Base-by-base conservation (phyloP, 2,329 filamentous ascomycete genomes). In the Aspergillus awamori region DNA sequence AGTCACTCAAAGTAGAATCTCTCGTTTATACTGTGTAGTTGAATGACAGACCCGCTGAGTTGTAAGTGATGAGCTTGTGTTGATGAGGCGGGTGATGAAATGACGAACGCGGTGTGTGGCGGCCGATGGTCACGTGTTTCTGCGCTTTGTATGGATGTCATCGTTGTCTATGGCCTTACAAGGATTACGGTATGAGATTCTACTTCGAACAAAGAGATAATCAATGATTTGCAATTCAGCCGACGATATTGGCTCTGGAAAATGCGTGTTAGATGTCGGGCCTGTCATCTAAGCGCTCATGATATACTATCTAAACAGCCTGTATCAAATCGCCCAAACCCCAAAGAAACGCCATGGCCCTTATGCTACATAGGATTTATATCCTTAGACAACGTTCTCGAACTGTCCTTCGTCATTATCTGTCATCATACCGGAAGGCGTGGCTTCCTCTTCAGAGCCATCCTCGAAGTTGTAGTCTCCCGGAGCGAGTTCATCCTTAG, bases 331-430 rank as follows among this genome's bases (percentile, higher is more conserved):
- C 45, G 56, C 53, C 53, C 63, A 55, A 57, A 53, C 62, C 60
- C 51, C 60, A 60, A 58, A 60, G 26, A 58, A 64, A 70, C 66
- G 66, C 66, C 69, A 63, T 62, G 60, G 60, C 66, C 61, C 61
- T 57, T 69, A 72, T 71, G 66, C 70, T 69, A 70, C 64, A 68
- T 62, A 59, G n/a, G 60, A 57, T n/a, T 45, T 28, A 22, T 48
- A 10, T 22, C 51, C 30, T 58, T 62, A 76, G 56, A 84, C 69
- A n/a, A 93, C 89, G 75, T 93, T 91, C 76, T 94, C 91, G 85
- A 95, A 93, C 75, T 92, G 87, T 60, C 89, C 81, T 57, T 88
- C 87, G 41, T 90, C 90, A 10, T 85, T 84, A 61, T 81, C 81
- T 24, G 86, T 87, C 2, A 80, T 79, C 52, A 86, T 84, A 45